Percentiles rank a stretch among this genome's conserved stretches.
phyloP scores from a whole-genome alignment of 1,284 basidiomycete genomes.

The Hortiboletus rubellus region DNA sequence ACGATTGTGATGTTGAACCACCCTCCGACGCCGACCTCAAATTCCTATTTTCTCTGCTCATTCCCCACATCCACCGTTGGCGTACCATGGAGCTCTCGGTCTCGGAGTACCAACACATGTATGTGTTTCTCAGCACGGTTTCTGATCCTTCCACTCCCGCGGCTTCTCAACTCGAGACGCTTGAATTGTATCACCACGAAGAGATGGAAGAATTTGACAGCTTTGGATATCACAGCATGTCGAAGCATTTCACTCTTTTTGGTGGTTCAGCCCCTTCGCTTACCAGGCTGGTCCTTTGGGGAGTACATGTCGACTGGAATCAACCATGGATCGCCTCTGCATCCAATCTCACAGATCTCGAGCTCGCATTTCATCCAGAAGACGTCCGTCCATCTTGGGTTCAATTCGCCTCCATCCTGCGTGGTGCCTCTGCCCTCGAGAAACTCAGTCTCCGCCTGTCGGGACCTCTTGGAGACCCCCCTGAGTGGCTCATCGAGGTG shows the following conservation, averaged over 20 bases:
- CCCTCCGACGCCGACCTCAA: constrained; percentile 33
- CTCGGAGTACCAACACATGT: constrained; percentile 47
- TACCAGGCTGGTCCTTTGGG: constrained; percentile 52
- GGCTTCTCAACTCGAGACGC: constrained; percentile 51
- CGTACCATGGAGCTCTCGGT: constrained; percentile 46
- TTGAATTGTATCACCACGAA: constrained; percentile 54
- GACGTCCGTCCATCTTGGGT: constrained; percentile 57
- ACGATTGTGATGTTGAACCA: constrained; percentile 15
- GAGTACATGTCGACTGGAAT: constrained; percentile 64
- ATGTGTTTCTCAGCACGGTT: constrained; percentile 43
- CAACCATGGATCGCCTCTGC: constrained; percentile 41
- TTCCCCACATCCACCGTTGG: constrained; percentile 56
- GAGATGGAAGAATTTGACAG: constrained; percentile 37
- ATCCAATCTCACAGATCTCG: constrained; percentile 45
- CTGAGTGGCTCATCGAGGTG: constrained; percentile 37
- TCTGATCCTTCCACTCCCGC: constrained; percentile 37
- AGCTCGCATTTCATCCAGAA: constrained; percentile 56
- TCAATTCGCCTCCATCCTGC: constrained; percentile 49
- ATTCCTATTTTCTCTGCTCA: constrained; percentile 48
- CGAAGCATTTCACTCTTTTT: constrained; percentile 48
- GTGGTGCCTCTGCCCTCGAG: constrained; percentile 48
- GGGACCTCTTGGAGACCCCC: constrained; percentile 47
- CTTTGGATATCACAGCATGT: constrained; percentile 40
- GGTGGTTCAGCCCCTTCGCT: constrained; percentile 55
- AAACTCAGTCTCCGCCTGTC: constrained; percentile 51